Base-by-base conservation (phyloP, 176 grass and related monocot species). In the Tillandsia fasciculata region DNA sequence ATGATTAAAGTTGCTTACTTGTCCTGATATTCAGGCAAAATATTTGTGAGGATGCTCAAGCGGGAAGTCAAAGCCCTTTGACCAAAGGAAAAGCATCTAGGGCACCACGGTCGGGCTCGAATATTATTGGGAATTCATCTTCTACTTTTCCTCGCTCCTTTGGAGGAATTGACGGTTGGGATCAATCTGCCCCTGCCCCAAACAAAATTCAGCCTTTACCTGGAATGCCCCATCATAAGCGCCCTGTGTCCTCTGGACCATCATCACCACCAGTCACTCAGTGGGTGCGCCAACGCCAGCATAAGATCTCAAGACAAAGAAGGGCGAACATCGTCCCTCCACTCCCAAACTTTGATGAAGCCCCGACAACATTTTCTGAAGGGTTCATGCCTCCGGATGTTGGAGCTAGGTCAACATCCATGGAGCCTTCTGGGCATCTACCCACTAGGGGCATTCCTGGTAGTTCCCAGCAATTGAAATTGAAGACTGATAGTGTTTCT, bases 311-410 rank as follows among this genome's bases (percentile, higher is more conserved):
- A 13, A 79, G 91, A 47, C 87, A 79, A 68, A 88, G 91, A 80
- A 80, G 91, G 74, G 82, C 87, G 53, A 87, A 91, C 74, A 77
- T 96, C 66, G 85, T 96, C 77, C 91, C 91, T 81, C 91, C 91
- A 54, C 84, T 96, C 48, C 88, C 91, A 70, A 96, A 91, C 78
- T 91, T 83, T 67, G 91, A 91, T 17, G 91, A 96, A 76, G 65
- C 73, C 50, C 79, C 33, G 33, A 42, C 33, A 42, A 68, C 23
- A 50, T 79, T 42, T 57, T 72, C 82, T 52, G 87, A 96, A 76
- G 91, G 82, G 65, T 87, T 69, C 54, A 29, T 71, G 14, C 72
- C 70, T 52, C 70, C 83, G 83, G 87, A 89, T 78, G 65, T 78
- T 77, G 74, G 71, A 48, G 42, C 75, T 42, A 79, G 75, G 79